A percentile compares a stretch with the other conserved stretches of the same genome.
Conservation (phyloP, 805 yeast species). For the Hanseniaspora lindneri region DNA sequence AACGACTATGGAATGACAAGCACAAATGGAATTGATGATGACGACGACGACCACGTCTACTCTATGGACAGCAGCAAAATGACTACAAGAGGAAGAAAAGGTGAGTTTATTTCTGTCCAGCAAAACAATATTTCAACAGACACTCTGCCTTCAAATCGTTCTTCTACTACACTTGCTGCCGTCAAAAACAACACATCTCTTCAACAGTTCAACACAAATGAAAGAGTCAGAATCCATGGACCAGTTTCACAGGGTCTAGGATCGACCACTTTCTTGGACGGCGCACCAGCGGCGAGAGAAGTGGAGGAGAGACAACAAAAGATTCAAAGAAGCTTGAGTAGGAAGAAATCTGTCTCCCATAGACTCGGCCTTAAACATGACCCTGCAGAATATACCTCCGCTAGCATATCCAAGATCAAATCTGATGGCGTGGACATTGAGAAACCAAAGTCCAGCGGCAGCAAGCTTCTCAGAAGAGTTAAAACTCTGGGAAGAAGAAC, state of each 20-base stretch:
- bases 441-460: conserved; percentile 29
- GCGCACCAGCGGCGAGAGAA: conserved; percentile 72
- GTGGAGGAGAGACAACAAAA: conserved; percentile 28
- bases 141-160: conserved; percentile 17
- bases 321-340: conserved; percentile 37
- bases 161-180: conserved; percentile 28
- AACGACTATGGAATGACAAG: conserved; percentile 22
- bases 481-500: conserved; percentile 56
- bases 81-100: conserved; percentile 19
- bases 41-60: conserved; percentile 32
- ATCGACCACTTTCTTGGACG: conserved; percentile 82
- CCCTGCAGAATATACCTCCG: conserved; percentile 17
- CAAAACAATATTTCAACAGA: conserved; percentile 3
- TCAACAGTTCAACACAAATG: conserved; percentile 57
- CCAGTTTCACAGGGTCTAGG: conserved; percentile 80
- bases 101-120: conserved; percentile 5
- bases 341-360: conserved; percentile 77
- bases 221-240: conserved; percentile 68
- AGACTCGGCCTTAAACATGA: conserved; percentile 34
- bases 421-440: conserved; percentile 14
- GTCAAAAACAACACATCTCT: conserved; percentile 42
- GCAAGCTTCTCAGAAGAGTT: conserved; percentile 68
- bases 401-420: conserved; percentile 8
- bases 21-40: conserved; percentile 37
- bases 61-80: conserved; percentile 21